Evolutionary conservation across 768 basidiomycete genomes (phyloP), one percentile per base, ranked within the genome.

Genomic region (Candolleomyces efflorescens): DNA sequence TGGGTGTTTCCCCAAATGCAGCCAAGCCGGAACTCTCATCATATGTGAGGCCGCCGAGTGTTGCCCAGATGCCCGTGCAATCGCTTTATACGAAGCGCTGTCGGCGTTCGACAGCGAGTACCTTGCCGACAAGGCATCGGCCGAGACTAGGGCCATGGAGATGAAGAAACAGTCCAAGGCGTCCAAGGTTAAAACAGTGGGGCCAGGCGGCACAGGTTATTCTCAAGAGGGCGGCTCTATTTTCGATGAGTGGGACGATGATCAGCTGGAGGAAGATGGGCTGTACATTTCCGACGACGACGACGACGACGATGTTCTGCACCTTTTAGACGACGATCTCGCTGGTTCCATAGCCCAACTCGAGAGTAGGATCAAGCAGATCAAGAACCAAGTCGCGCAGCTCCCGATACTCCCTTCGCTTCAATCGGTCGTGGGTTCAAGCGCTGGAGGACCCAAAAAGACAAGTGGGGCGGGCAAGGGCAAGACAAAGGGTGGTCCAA

Each of bases 151-250:
- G 1, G 75, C 76, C 4, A 64, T 63, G 32, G 65, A 68, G 17
- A 70, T 69, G 5, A 62, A 74, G 12, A 63, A 71, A 11, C 66
- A 68, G 49, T 64, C 67, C 9, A 66, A 63, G 17, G 55, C 53
- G 13, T 55, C 24, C 10, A 59, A 59, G 32, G 43, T 54, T 49
- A 69, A 7, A 15, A 24, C 68, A 32, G 79, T 82, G 2, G 81
- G 81, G n/a, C 80, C 78, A 5, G 79, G 81, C 3, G 81, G 81
- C 0, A 82, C 80, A 13, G 81, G 82, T 5, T 82, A 82, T 63
- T 73, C 75, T 5, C 18, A 53, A 36, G 41, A 39, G 24, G 15
- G 17, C 24, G 27, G 17, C n/a, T 18, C 27, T 4, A 38, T 38
- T 47, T 44, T 15, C 20, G 56, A 18, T 53, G 61, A 2, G n/a